Conservation (phyloP, 176 grass and related monocot species). For the Eragrostis curvula region DNA sequence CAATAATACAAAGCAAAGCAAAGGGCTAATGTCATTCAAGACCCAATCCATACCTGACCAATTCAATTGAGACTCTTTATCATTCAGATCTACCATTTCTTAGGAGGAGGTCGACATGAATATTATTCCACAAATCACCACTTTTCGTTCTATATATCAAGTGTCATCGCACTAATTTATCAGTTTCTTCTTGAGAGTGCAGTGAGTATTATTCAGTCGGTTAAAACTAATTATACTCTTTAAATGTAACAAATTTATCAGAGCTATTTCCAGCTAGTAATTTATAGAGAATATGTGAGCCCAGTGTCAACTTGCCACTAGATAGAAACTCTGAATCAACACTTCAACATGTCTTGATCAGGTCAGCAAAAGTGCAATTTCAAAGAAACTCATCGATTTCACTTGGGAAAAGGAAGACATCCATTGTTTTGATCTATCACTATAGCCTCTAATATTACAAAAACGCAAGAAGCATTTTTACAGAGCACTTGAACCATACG, state of each 20-base stretch:
- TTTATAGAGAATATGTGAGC: neutral
- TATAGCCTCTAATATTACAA: neutral
- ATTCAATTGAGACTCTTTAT: no score
- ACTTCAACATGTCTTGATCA: neutral
- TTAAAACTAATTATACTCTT: neutral
- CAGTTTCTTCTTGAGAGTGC: neutral
- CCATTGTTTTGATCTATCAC: slow-evolving; percentile 13
- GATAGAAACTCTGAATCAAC: neutral
- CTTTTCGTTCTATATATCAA: no score
- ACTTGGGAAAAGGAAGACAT: neutral
- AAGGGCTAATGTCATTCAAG: no score
- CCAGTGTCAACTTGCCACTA: neutral
- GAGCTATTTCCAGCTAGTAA: no score
- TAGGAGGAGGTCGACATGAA: no score
- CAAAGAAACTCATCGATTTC: neutral
- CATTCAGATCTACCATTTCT: no score
- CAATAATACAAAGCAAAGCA: no score
- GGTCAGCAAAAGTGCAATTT: neutral
- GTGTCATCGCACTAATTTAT: neutral
- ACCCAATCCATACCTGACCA: no score
- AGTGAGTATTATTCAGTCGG: neutral
- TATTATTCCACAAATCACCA: no score
- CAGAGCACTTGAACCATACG: neutral
- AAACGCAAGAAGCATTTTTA: slow-evolving; percentile 15
- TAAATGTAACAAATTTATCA: neutral